Base-by-base conservation (phyloP, 2,329 filamentous ascomycete species). In the Dactylellina drechsleri region DNA sequence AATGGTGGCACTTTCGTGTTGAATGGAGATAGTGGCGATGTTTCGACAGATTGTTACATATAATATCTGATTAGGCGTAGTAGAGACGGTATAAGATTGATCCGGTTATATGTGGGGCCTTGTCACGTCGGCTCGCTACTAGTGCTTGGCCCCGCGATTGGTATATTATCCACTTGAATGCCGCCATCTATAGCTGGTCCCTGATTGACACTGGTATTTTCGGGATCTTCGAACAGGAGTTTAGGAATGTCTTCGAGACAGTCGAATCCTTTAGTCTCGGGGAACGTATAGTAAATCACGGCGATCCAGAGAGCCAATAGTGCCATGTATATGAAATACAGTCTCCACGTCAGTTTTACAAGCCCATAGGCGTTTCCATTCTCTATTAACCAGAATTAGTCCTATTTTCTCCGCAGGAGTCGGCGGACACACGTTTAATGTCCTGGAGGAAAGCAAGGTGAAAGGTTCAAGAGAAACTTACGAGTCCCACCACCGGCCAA, bases 241-340 rank as follows among this genome's bases (percentile, higher is more conserved):
- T 15, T 18, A 3, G n/a, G 26, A n/a, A 68, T 54, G 36, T 56
- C 57, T 43, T 58, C 50, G 10, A 71, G 52, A 20, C 26, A 13
- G 3, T 13, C 16, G 23, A 13, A 58, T 1, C 57, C 67, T 16
- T 26, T n/a, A 4, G 67, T 66, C 47, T 73, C 67, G 4, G 54
- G 54, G 45, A 73, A 73, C 2, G 15, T 18, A 5, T 57, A 43
- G 7, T 52, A 50, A n/a, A 72, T 72, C 7, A 43, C 8, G 2
- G 52, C 7, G 16, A 13, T 45, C 40, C 60, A 71, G 10, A 53
- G 13, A 2, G 23, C 20, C 10, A 71, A 26, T 2, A 64, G 6
- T 5, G 50, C 59, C 20, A 31, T 26, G 23, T 71, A 57, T 12
- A 71, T 5, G 18, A 68, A 31, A 15, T 61, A 68, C 1, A 61